Percentiles rank a stretch among this genome's conserved stretches.
phyloP scores from a whole-genome alignment of 768 basidiomycete genomes.

The Zangia roseola region DNA sequence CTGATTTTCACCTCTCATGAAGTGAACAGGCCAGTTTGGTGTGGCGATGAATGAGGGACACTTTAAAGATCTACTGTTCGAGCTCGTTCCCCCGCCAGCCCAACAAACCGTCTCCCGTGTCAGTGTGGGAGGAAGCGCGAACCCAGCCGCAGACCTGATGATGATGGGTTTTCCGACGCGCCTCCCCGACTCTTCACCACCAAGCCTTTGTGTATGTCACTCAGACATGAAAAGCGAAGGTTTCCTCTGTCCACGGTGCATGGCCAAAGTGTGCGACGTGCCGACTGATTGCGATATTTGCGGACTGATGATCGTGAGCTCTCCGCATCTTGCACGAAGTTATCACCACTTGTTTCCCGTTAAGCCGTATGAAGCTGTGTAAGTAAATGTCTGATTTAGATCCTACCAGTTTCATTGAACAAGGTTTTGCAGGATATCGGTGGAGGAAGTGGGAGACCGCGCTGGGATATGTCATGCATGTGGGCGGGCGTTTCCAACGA shows the following conservation, averaged over 20 bases:
- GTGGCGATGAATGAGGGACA: constrained; percentile 99
- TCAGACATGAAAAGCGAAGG: constrained; percentile 89
- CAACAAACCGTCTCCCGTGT: constrained; percentile 56
- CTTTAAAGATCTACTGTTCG: constrained; percentile 93
- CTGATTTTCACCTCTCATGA: constrained; percentile 8
- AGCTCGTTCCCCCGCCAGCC: constrained; percentile 92
- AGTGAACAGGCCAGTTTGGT: constrained; percentile 71
- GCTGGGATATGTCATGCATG: constrained; percentile 72
- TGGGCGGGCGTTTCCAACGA: constrained; percentile 61
- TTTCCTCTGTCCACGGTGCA: constrained; percentile 92
- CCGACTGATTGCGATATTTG: constrained; percentile 98
- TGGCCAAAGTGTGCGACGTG: constrained; percentile 93
- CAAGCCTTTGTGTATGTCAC: constrained; percentile 91
- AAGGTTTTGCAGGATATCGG: constrained; percentile 33
- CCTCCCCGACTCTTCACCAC: constrained; percentile 77
- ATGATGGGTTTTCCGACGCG: constrained; percentile 99
- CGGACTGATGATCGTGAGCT: constrained; percentile 96
- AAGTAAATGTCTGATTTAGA: constrained; percentile 34
- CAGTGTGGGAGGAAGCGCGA: constrained; percentile 45
- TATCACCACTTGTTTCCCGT: constrained; percentile 97
- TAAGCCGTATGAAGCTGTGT: constrained; percentile 80
- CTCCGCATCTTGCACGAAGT: constrained; percentile 94
- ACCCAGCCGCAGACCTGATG: constrained; percentile 87
- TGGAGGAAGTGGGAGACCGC: constrained; percentile 38
- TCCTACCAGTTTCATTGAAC: constrained; percentile 3